Conservation (phyloP, 352 stramenopile genomes). For the Phytophthora macrochlamydospora region DNA sequence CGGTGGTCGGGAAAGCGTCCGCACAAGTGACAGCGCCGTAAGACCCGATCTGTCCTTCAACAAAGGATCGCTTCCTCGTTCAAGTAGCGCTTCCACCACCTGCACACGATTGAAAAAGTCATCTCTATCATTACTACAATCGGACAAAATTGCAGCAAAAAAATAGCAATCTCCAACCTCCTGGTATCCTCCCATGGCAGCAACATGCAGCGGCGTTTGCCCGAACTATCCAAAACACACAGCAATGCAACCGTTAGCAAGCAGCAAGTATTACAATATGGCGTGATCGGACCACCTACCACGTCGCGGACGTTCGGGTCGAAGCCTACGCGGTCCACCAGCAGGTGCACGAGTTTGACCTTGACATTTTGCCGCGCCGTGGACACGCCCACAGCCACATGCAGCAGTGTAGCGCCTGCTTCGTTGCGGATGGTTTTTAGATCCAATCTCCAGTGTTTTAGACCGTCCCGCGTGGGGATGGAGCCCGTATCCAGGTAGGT, state of each 20-base stretch:
- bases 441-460: conserved; percentile 80
- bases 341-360: conserved; percentile 66
- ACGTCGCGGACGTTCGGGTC: conserved; percentile 72
- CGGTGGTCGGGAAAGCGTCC: conserved; percentile 64
- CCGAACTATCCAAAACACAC: conserved; percentile 50
- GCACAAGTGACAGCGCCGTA: conserved; percentile 68
- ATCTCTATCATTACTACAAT: conserved; percentile 1
- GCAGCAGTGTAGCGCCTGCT: conserved; percentile 60
- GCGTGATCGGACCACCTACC: conserved; percentile 24
- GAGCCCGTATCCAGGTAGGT: conserved; percentile 73
- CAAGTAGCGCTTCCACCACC: conserved; percentile 62
- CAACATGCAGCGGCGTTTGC: conserved; percentile 72
- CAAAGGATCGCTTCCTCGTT: conserved; percentile 50
- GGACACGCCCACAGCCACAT: conserved; percentile 69
- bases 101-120: conserved; percentile 7
- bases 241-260: not conserved
- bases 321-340: conserved; percentile 73
- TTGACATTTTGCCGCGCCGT: conserved; percentile 73
- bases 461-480: conserved; percentile 76
- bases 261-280: not conserved
- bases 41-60: conserved; percentile 63
- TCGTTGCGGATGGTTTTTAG: conserved; percentile 68
- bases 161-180: conserved; percentile 38
- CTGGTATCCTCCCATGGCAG: conserved; percentile 65
- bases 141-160: not conserved